phyloP scores from a whole-genome alignment of 2,329 filamentous ascomycete species.

The Penicillium crustosum region DNA sequence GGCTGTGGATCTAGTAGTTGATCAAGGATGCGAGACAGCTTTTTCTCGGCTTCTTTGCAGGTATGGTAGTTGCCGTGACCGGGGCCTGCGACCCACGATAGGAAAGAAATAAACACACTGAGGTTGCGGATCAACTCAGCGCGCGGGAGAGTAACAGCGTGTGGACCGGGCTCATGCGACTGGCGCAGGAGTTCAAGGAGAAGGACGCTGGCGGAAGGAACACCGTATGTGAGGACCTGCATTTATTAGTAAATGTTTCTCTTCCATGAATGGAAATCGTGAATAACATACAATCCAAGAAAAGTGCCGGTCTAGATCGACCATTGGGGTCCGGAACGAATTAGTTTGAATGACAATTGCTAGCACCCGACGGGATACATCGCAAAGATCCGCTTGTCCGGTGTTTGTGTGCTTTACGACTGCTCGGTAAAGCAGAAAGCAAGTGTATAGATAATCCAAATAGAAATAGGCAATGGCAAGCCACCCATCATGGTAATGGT shows the following conservation, averaged over 20 bases:
- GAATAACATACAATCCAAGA: conserved; percentile 36
- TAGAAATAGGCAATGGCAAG: conserved; percentile 31
- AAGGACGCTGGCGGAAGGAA: conserved; percentile 36
- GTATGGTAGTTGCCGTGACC: conserved; percentile 37
- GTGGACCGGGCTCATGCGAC: conserved; percentile 29
- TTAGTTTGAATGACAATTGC: conserved; percentile 33
- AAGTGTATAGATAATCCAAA: conserved; percentile 38
- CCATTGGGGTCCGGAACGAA: conserved; percentile 26
- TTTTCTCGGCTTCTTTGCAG: conserved; percentile 39
- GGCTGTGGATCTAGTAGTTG: conserved; percentile 38
- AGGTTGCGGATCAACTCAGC: conserved; percentile 37
- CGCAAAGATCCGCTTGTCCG: conserved; percentile 33
- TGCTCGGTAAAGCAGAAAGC: conserved; percentile 36
- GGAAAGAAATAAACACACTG: conserved; percentile 34
- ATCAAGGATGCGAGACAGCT: conserved; percentile 37
- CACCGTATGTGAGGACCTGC: conserved; percentile 35
- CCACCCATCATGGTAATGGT: conserved; percentile 16
- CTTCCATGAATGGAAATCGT: background rate
- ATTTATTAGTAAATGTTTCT: background rate
- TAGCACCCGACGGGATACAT: conserved; percentile 34
- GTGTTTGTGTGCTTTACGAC: conserved; percentile 35
- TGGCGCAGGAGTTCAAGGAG: conserved; percentile 37
- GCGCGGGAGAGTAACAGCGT: conserved; percentile 28
- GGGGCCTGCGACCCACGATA: conserved; percentile 36
- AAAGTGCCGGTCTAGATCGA: conserved; percentile 36